These are phyloP conservation scores for Akanthomyces uredinophilus DNA, from an alignment of 2,329 filamentous ascomycete genomes.

Conservation along the genomic window DNA sequence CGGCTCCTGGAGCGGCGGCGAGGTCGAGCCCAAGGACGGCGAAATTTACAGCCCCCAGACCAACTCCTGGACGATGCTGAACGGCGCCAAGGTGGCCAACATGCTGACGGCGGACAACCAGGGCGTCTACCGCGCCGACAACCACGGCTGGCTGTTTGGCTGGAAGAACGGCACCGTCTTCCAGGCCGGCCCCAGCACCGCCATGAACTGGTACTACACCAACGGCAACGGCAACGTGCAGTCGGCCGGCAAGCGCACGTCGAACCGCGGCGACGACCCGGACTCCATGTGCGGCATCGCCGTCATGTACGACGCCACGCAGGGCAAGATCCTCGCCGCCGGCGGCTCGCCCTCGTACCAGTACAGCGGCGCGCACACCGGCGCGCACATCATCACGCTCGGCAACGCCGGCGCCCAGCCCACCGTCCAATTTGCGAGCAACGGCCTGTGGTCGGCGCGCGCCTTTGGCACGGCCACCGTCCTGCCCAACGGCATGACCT, in stretches of 20 bases:
- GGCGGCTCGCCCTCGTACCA: slow-evolving; percentile 46
- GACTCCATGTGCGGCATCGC: slow-evolving; percentile 51
- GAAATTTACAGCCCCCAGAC: slow-evolving; percentile 45
- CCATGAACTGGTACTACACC: slow-evolving; percentile 54
- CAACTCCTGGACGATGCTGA: slow-evolving; percentile 42
- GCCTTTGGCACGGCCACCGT: slow-evolving; percentile 43
- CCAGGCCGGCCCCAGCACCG: slow-evolving; percentile 49
- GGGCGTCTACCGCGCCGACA: slow-evolving; percentile 42
- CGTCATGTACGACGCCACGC: slow-evolving; percentile 54
- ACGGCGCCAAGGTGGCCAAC: slow-evolving; percentile 37
- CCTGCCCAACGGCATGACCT: slow-evolving; percentile 43
- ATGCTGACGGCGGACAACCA: slow-evolving; percentile 47
- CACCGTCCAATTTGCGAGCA: slow-evolving; percentile 4
- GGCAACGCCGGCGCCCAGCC: slow-evolving; percentile 20
- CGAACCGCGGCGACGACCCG: slow-evolving; percentile 31
- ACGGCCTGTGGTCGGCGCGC: slow-evolving; percentile 32
- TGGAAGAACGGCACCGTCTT: slow-evolving; percentile 46
- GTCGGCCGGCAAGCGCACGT: slow-evolving; percentile 33
- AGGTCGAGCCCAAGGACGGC: slow-evolving; percentile 45
- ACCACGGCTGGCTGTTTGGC: slow-evolving; percentile 30
- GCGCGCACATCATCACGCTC: slow-evolving; percentile 47
- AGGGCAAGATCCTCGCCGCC: slow-evolving; percentile 50
- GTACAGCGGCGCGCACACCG: slow-evolving; percentile 34
- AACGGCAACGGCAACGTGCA: slow-evolving; percentile 34
- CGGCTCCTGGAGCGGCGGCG: slow-evolving; percentile 45